These are phyloP conservation scores for Trichoderma guizhouense DNA, from an alignment of 2,329 filamentous ascomycete genomes.

Conservation along the genomic window DNA sequence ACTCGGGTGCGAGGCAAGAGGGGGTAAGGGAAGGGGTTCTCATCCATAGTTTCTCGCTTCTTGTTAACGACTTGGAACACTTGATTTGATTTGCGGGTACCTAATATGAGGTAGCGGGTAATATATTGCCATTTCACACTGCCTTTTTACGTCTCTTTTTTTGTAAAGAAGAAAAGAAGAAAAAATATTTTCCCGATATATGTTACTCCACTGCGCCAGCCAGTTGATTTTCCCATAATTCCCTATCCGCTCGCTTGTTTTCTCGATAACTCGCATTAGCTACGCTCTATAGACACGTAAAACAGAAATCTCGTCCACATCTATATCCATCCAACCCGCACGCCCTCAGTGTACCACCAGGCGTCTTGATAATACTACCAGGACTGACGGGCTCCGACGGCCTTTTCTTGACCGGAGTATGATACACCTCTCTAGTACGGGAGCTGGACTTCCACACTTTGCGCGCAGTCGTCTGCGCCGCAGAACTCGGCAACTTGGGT, in stretches of 20 bases:
- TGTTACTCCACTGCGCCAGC: background rate
- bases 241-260: background rate
- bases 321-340: conserved; percentile 56
- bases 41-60: conserved; percentile 10
- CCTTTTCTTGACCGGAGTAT: conserved; percentile 28
- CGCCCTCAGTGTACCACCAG: conserved; percentile 46
- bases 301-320: conserved; percentile 59
- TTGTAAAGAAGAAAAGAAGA: background rate
- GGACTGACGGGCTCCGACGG: conserved; percentile 23
- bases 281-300: conserved; percentile 45
- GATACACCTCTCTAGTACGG: conserved; percentile 29
- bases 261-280: background rate
- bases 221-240: background rate
- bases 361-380: conserved; percentile 40
- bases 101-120: conserved; percentile 28
- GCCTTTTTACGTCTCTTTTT: background rate
- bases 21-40: background rate
- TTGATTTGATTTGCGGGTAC: conserved; percentile 21
- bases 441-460: conserved; percentile 31
- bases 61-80: conserved; percentile 1
- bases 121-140: conserved; percentile 23
- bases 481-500: conserved; percentile 21
- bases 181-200: background rate
- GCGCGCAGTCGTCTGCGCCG: conserved; percentile 21
- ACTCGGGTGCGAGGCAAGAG: conserved; percentile 7